phyloP scores from a whole-genome alignment of 345 rosid genomes.

The Carallia brachiata region DNA sequence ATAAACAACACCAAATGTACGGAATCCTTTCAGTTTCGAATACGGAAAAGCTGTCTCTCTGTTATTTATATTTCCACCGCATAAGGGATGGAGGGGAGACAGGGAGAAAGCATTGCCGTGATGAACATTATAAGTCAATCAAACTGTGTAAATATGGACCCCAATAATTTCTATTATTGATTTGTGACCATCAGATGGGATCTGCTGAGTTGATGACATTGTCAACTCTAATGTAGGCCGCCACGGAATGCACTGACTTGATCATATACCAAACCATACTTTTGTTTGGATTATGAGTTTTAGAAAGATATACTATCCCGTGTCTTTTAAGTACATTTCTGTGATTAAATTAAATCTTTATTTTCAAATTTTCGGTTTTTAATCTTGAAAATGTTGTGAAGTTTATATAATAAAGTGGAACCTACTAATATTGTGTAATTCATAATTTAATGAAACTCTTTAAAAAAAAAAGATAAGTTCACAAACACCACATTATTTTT shows the following conservation, averaged over 20 bases:
- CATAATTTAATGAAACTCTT: too few relatives aligned
- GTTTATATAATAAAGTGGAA: too few relatives aligned
- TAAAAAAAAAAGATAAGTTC: too few relatives aligned
- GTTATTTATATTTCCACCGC: not conserved
- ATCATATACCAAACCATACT: not conserved
- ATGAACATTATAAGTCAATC: constrained; percentile 6
- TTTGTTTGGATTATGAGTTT: not conserved
- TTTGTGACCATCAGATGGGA: not conserved
- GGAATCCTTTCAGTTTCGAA: constrained; percentile 9
- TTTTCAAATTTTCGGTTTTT: too few relatives aligned
- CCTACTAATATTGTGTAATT: too few relatives aligned
- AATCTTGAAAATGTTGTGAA: too few relatives aligned
- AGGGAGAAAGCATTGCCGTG: not conserved
- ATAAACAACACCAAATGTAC: constrained; percentile 15
- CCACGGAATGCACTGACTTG: too few relatives aligned
- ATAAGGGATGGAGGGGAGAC: not conserved
- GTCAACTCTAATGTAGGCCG: not conserved
- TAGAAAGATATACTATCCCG: too few relatives aligned
- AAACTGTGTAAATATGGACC: constrained; percentile 10
- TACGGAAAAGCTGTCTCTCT: constrained; percentile 23
- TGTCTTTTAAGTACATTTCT: too few relatives aligned
- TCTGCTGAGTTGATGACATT: not conserved
- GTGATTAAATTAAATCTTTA: too few relatives aligned
- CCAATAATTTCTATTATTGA: not conserved
- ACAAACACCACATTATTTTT: too few relatives aligned